Base-by-base conservation (phyloP, 2,329 filamentous ascomycete genomes). In the Coniochaeta prunicola region DNA sequence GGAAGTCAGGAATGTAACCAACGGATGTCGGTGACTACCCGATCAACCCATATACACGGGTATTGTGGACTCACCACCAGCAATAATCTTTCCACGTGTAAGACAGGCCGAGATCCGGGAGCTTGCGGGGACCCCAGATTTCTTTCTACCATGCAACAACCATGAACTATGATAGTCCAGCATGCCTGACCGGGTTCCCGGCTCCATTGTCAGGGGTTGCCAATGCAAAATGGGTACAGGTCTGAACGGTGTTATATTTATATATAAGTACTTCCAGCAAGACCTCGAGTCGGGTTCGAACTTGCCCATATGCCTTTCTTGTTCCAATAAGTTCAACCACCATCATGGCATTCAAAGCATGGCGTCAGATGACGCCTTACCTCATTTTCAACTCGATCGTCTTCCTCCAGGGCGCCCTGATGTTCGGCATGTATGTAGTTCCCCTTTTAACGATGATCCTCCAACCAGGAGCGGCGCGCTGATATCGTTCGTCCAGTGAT, bases 371-470 rank as follows among this genome's bases (percentile, higher is more conserved):
- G 19, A 64, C 62, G 42, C 62, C 62, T n/a, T 64, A 60, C 59
- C 56, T 64, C 40, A 17, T 64, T 13, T 64, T 61, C 36, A 57
- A 58, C 54, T 58, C 54, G n/a, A 31, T 61, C 28, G 56, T 59
- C 54, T 64, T 63, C 28, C 53, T 61, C 6, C 58, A 59, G 38
- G 62, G 62, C 17, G 62, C 59, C 3, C 40, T 64, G 24, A 57
- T 64, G 21, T 64, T 64, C 38, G 62, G 62, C 50, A 59, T 64
- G 58, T 60, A 59, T 31, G 61, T 62, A 12, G 19, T 26, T 19
- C n/a, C 19, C 28, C 30, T 38, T 34, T 19, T 15, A 2, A 28
- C 19, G 10, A 12, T 15, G 21, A n/a, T n/a, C n/a, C n/a, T n/a
- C n/a, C n/a, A n/a, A n/a, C n/a, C n/a, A n/a, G n/a, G n/a, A n/a